Evolutionary conservation across 768 basidiomycete species (phyloP), one percentile per base, ranked within the genome.

Genomic region (Boletellus ananiceps): DNA sequence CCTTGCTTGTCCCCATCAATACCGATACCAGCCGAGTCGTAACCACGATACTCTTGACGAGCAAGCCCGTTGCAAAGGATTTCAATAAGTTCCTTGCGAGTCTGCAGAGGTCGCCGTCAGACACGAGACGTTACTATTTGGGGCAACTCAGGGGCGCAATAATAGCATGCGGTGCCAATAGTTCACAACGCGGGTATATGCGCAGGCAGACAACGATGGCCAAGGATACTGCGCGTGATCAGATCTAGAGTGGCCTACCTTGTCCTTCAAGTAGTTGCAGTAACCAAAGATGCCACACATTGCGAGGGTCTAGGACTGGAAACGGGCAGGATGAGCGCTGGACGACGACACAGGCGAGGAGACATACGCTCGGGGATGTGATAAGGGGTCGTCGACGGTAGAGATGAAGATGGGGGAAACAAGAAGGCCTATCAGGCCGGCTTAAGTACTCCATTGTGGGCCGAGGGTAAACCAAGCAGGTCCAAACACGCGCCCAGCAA

Each of bases 231-330:
- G 44, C 34, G 52, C 38, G 41, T 23, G 31, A 51, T 34, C 3
- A 29, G 47, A 50, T 11, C 12, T 15, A 23, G 7, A 4, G n/a
- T 9, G 18, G 23, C 85, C 47, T 46, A 90, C 91, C 83, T 93
- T 94, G 74, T 97, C 94, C 71, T 86, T 86, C 66, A 98, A 79
- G 77, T 73, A 97, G 70, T 83, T 94, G 78, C 91, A 93, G 73
- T 96, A 98, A 49, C 79, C 89, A 68, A 98, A 97, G 74, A 97
- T 97, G 72, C 94, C 94, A 72, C 90, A 93, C 90, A 91, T 92
- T 46, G 51, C 58, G 46, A 55, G 14, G n/a, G 36, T 47, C 41
- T 58, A 44, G 25, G 19, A 40, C 34, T 25, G 32, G 19, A 25
- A 18, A 33, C 8, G 34, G 41, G 38, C 8, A 5, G 14, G 6